These are phyloP conservation scores for Dalechampia spathulata DNA, from an alignment of 441 rosid genomes.

Conservation along the genomic window DNA sequence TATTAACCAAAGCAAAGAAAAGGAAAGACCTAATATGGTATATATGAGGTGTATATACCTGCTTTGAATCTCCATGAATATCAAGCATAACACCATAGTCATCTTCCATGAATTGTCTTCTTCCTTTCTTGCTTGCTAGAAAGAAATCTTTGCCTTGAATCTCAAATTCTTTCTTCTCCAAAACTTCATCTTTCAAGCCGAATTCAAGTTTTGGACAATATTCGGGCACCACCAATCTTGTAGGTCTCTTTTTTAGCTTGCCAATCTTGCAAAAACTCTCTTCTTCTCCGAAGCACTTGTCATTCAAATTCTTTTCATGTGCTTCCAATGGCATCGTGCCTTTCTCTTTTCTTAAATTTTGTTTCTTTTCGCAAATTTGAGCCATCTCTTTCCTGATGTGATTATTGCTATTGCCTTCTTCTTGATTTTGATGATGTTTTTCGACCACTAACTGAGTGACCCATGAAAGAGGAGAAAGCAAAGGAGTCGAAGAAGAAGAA, in stretches of 20 bases:
- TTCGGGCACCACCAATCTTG: conserved; percentile 31
- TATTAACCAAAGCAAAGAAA: too few relatives aligned
- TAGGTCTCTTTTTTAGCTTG: conserved; percentile 30
- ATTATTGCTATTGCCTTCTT: not conserved
- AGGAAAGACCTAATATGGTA: not conserved
- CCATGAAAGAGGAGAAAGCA: conserved; percentile 12
- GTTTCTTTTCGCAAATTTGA: not conserved
- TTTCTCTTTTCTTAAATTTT: not conserved
- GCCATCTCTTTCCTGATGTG: not conserved
- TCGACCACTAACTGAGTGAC: conserved; percentile 9
- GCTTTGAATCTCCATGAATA: conserved; percentile 37
- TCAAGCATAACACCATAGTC: conserved; percentile 27
- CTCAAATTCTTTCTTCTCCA: conserved; percentile 13
- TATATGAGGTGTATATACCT: conserved; percentile 14
- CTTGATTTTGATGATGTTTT: not conserved
- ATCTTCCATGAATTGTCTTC: conserved; percentile 41
- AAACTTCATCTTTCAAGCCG: conserved; percentile 1
- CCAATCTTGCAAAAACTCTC: not conserved
- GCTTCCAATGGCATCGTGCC: conserved; percentile 5
- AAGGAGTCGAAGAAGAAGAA: conserved; percentile 1
- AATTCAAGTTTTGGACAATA: conserved; percentile 14
- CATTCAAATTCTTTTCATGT: conserved; percentile 7
- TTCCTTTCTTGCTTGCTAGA: conserved; percentile 38
- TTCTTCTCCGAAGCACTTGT: not conserved
- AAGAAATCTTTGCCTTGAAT: conserved; percentile 27